These are phyloP conservation scores for Talaromyces sp. DNA, from an alignment of 2,329 filamentous ascomycete species.

Conservation along the genomic window DNA sequence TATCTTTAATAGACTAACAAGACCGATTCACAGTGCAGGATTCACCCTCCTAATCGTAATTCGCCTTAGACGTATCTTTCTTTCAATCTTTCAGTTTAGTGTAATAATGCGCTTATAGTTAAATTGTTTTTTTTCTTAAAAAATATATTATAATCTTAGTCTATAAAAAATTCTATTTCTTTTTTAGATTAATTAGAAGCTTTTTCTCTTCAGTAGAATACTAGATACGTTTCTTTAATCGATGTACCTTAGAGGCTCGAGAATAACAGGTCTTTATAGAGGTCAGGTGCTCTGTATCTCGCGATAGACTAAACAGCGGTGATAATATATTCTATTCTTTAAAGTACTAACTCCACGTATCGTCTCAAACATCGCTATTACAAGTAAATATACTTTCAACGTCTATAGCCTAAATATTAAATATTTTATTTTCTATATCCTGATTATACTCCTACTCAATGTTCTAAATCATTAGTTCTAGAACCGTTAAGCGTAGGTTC, in stretches of 20 bases:
- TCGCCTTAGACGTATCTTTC: background rate
- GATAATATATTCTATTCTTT: no score
- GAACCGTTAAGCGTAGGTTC: background rate
- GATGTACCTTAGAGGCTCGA: no score
- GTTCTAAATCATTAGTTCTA: background rate
- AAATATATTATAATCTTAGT: slow-evolving; percentile 1
- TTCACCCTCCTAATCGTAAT: background rate
- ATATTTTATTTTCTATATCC: background rate
- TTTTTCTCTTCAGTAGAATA: no score
- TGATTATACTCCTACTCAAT: no score
- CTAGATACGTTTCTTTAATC: no score
- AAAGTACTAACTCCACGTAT: background rate
- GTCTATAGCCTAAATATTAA: background rate
- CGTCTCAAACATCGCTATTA: background rate
- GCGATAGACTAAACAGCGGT: no score
- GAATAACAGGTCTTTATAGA: no score
- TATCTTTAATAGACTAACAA: background rate
- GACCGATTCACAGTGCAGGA: background rate
- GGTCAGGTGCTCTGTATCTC: no score
- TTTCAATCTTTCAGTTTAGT: slow-evolving; percentile 1
- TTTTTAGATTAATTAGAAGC: background rate
- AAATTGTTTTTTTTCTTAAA: background rate
- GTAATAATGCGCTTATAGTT: background rate
- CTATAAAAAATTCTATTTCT: background rate
- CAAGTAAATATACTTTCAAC: background rate